A percentile compares a stretch with the other conserved stretches of the same genome.
Conservation (phyloP, 2,329 filamentous ascomycete species). For the Drechslera avenae region DNA sequence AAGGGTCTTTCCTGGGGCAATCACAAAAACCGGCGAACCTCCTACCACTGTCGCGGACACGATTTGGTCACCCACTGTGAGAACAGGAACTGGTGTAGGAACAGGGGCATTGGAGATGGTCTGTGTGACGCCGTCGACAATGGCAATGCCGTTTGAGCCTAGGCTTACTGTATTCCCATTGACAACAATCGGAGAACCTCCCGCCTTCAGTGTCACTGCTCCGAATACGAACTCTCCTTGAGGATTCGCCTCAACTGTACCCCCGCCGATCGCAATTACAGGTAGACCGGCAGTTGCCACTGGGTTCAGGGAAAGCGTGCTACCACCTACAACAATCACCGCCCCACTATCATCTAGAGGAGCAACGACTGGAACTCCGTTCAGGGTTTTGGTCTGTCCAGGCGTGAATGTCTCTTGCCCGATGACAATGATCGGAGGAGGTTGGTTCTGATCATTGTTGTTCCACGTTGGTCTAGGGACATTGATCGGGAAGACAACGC, state of each 20-base stretch:
- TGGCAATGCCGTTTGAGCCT: constrained; percentile 43
- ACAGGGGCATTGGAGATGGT: constrained; percentile 28
- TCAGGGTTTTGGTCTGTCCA: constrained; percentile 39
- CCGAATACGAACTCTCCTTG: constrained; percentile 43
- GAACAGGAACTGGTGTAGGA: constrained; percentile 21
- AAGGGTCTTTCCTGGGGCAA: constrained; percentile 16
- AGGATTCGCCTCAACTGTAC: constrained; percentile 38
- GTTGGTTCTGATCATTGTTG: neutral
- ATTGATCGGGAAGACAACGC: constrained; percentile 22
- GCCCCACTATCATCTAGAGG: constrained; percentile 30
- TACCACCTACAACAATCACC: constrained; percentile 37
- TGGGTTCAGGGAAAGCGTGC: constrained; percentile 28
- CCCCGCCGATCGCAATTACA: constrained; percentile 34
- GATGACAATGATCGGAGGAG: constrained; percentile 27
- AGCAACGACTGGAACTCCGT: constrained; percentile 38
- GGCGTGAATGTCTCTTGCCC: constrained; percentile 36
- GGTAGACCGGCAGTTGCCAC: constrained; percentile 24
- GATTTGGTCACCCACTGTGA: constrained; percentile 28
- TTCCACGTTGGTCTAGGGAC: constrained; percentile 21
- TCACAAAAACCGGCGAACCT: constrained; percentile 31
- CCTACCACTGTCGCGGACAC: constrained; percentile 32
- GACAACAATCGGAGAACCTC: constrained; percentile 43
- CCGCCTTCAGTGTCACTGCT: constrained; percentile 29
- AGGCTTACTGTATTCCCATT: constrained; percentile 45
- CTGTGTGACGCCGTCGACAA: constrained; percentile 45